Evolutionary conservation across 768 basidiomycete genomes (phyloP).

Genomic region (Imleria badia): DNA sequence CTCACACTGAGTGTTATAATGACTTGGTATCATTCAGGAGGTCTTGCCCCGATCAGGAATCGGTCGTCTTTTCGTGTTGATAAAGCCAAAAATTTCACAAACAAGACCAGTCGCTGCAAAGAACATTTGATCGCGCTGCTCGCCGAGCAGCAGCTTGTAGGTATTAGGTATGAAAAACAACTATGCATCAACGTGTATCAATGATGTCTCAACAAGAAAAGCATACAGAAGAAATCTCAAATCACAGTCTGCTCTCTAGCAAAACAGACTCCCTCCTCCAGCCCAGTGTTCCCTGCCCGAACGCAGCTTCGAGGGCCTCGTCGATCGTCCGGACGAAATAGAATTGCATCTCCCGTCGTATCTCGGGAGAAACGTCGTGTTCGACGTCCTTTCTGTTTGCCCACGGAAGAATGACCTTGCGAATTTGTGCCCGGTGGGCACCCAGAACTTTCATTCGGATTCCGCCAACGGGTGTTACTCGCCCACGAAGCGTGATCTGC

Average conservation of each 20-base stretch:
- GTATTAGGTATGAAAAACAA: background rate
- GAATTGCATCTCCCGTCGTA: slow-evolving; percentile 75
- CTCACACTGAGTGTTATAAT: rapidly evolving
- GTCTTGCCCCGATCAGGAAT: background rate
- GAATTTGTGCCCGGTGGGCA: slow-evolving; percentile 83
- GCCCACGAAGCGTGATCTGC: slow-evolving; percentile 79
- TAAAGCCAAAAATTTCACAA: too few species aligned
- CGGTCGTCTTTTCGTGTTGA: too few species aligned
- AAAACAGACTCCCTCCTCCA: slow-evolving; percentile 59
- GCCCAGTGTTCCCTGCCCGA: slow-evolving; percentile 64
- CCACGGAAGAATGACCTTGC: slow-evolving; percentile 80
- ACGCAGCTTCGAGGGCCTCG: slow-evolving; percentile 82
- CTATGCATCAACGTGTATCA: background rate
- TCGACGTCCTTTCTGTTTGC: slow-evolving; percentile 87
- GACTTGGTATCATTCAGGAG: background rate
- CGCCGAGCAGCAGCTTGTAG: background rate
- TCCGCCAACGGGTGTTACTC: slow-evolving; percentile 82
- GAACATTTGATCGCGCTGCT: background rate
- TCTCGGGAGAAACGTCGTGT: slow-evolving; percentile 75
- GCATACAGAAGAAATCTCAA: background rate
- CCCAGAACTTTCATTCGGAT: slow-evolving; percentile 92
- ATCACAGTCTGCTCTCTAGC: slow-evolving; percentile 53
- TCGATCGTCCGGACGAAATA: slow-evolving; percentile 77
- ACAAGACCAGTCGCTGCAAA: too few species aligned
- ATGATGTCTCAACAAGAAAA: background rate